These are phyloP conservation scores for Aspergillus baeticus DNA, from an alignment of 495 filamentous ascomycete species.

Conservation along the genomic window DNA sequence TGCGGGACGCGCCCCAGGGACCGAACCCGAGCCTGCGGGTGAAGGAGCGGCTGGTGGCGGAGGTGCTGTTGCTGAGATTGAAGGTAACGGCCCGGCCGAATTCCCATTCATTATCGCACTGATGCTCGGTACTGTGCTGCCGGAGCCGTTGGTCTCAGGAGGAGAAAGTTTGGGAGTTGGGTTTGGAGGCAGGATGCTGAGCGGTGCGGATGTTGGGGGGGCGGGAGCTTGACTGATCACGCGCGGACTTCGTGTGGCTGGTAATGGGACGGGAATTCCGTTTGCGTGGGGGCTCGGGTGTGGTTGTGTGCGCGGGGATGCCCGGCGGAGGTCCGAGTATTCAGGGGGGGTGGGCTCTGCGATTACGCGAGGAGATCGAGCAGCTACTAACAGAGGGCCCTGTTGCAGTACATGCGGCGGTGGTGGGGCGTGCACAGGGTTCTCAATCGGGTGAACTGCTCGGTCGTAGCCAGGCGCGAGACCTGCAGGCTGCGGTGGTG, in stretches of 20 bases:
- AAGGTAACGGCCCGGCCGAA: constrained; percentile 41
- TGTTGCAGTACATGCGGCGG: constrained; percentile 22
- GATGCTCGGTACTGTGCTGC: constrained; percentile 51
- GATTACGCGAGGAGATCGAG: constrained; percentile 37
- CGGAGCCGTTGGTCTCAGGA: constrained; percentile 25
- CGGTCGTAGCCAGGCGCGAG: constrained; percentile 36
- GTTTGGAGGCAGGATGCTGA: constrained; percentile 27
- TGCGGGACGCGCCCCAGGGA: constrained; percentile 16
- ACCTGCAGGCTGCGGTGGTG: constrained; percentile 18
- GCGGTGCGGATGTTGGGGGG: constrained; percentile 23
- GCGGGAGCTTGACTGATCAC: constrained; percentile 33
- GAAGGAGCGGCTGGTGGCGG: neutral
- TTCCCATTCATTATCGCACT: constrained; percentile 50
- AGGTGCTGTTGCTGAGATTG: constrained; percentile 22
- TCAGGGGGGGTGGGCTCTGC: constrained; percentile 33
- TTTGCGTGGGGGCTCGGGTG: constrained; percentile 28
- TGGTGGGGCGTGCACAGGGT: constrained; percentile 23
- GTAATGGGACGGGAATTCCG: constrained; percentile 12
- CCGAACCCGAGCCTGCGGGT: constrained; percentile 17
- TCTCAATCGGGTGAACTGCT: constrained; percentile 30
- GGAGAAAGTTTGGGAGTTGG: constrained; percentile 18
- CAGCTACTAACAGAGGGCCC: constrained; percentile 23
- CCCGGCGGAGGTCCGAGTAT: constrained; percentile 37
- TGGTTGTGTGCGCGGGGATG: constrained; percentile 38
- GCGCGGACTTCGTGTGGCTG: constrained; percentile 27